Evolutionary conservation across 352 stramenopile genomes (phyloP).

Genomic region (Phytopythium delawarense): DNA sequence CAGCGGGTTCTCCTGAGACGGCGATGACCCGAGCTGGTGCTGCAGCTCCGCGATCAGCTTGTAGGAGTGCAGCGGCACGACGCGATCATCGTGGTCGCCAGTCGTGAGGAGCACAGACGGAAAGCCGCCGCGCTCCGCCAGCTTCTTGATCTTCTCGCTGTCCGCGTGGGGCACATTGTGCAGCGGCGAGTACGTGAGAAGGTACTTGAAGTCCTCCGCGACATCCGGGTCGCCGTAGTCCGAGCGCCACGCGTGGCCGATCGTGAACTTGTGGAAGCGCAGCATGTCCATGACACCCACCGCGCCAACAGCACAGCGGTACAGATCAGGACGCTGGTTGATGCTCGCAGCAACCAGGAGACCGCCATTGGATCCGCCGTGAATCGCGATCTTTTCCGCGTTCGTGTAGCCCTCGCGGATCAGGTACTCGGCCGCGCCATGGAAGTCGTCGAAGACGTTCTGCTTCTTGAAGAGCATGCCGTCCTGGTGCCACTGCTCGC

Average conservation of each 20-base stretch:
- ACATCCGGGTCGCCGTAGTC: slow-evolving; percentile 86
- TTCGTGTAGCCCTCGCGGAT: slow-evolving; percentile 88
- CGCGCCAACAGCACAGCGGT: slow-evolving; percentile 88
- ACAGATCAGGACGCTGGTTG: slow-evolving; percentile 90
- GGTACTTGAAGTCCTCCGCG: slow-evolving; percentile 75
- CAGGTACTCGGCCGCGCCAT: slow-evolving; percentile 91
- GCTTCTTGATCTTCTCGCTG: slow-evolving; percentile 42
- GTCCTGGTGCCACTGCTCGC: slow-evolving; percentile 89
- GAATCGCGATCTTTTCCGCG: slow-evolving; percentile 85
- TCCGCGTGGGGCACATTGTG: slow-evolving; percentile 81
- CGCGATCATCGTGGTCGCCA: slow-evolving; percentile 89
- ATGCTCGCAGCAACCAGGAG: slow-evolving; percentile 90
- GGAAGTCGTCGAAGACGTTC: slow-evolving; percentile 96
- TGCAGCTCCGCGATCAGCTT: slow-evolving; percentile 89
- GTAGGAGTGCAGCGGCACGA: slow-evolving; percentile 89
- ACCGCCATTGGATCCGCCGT: slow-evolving; percentile 93
- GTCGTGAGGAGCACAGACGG: slow-evolving; percentile 82
- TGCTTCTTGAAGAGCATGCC: slow-evolving; percentile 93
- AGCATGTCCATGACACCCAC: slow-evolving; percentile 97
- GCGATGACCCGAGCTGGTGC: slow-evolving; percentile 53
- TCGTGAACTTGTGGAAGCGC: slow-evolving; percentile 93
- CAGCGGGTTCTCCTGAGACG: slow-evolving; percentile 75
- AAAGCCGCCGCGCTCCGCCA: slow-evolving; percentile 54
- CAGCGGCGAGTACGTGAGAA: slow-evolving; percentile 84
- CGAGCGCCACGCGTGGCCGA: slow-evolving; percentile 87